A percentile compares a stretch with the other conserved stretches of the same genome.
These are phyloP conservation scores for Yarrowia sp. DNA, from an alignment of 805 yeast genomes.

Conservation along the genomic window DNA sequence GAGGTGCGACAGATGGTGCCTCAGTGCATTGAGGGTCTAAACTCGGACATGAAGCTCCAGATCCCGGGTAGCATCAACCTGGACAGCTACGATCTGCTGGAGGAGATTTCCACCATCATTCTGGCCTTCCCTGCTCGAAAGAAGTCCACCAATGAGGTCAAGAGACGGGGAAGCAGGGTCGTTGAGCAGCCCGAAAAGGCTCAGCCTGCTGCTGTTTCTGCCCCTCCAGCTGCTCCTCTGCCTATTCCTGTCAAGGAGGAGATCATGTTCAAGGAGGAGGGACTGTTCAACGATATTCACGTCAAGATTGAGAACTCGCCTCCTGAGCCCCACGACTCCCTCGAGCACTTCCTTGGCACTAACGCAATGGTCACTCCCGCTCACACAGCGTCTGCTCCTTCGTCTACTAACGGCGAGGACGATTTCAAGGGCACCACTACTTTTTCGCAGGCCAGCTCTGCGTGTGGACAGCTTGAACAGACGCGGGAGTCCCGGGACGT, in stretches of 20 bases:
- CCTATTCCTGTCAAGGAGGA: slow-evolving; percentile 29
- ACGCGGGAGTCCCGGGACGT: slow-evolving; percentile 15
- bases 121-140: slow-evolving; percentile 39
- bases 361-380: slow-evolving; percentile 37
- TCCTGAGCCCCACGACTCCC: slow-evolving; percentile 13
- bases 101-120: slow-evolving; percentile 42
- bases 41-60: slow-evolving; percentile 42
- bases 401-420: slow-evolving; percentile 34
- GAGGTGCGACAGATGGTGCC: slow-evolving; percentile 66
- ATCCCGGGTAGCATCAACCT: slow-evolving; percentile 44
- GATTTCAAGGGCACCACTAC: slow-evolving; percentile 24
- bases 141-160: slow-evolving; percentile 11
- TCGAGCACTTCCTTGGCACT: slow-evolving; percentile 16
- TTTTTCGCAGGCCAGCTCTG: slow-evolving; percentile 13
- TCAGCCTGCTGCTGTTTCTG: not conserved
- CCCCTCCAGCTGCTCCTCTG: not conserved
- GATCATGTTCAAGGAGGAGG: slow-evolving; percentile 10
- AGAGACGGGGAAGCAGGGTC: slow-evolving; percentile 4
- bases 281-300: not conserved
- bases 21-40: slow-evolving; percentile 43
- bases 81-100: slow-evolving; percentile 42
- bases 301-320: slow-evolving; percentile 29
- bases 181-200: not conserved
- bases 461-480: slow-evolving; percentile 37
- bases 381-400: slow-evolving; percentile 26